These are phyloP conservation scores for Colletotrichum horii DNA, from an alignment of 2,329 filamentous ascomycete species.

Conservation along the genomic window DNA sequence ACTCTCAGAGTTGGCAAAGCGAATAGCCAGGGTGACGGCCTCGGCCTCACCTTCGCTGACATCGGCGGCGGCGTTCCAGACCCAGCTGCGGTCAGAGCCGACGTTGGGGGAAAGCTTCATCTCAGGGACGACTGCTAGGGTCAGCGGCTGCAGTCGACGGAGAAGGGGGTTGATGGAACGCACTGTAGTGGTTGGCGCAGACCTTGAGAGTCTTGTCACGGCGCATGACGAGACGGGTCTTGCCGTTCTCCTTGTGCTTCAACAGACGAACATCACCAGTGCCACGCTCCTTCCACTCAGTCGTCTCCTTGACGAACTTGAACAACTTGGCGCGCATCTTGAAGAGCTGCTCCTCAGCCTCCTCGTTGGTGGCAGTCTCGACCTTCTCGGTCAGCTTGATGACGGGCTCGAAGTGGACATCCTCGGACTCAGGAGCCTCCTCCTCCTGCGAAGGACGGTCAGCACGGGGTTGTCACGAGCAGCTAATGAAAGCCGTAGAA, in stretches of 20 bases:
- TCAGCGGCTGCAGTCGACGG: constrained; percentile 19
- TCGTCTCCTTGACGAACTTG: constrained; percentile 90
- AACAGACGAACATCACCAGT: constrained; percentile 95
- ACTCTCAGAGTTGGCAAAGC: constrained; percentile 98
- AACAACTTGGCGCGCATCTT: constrained; percentile 99
- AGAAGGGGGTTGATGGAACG: constrained; percentile 35
- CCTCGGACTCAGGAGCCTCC: constrained; percentile 83
- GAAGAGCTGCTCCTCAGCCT: constrained; percentile 95
- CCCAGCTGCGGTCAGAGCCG: constrained; percentile 97
- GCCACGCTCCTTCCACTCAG: constrained; percentile 99
- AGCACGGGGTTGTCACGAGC: background rate
- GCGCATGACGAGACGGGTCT: constrained; percentile 97
- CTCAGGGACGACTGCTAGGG: constrained; percentile 81
- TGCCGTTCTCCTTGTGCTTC: constrained; percentile 98
- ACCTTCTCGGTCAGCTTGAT: constrained; percentile 96
- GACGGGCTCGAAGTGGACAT: constrained; percentile 97
- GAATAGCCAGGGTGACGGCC: constrained; percentile 93
- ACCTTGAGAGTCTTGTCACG: constrained; percentile 99
- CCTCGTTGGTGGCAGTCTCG: constrained; percentile 97
- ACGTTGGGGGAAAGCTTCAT: constrained; percentile 99
- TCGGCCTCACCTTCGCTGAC: constrained; percentile 98
- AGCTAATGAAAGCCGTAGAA: background rate
- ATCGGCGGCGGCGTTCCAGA: constrained; percentile 98
- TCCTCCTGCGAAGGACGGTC: constrained; percentile 53
- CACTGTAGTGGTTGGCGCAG: constrained; percentile 99